Conservation (phyloP, 305 asterid species). For the Striga hermonthica region DNA sequence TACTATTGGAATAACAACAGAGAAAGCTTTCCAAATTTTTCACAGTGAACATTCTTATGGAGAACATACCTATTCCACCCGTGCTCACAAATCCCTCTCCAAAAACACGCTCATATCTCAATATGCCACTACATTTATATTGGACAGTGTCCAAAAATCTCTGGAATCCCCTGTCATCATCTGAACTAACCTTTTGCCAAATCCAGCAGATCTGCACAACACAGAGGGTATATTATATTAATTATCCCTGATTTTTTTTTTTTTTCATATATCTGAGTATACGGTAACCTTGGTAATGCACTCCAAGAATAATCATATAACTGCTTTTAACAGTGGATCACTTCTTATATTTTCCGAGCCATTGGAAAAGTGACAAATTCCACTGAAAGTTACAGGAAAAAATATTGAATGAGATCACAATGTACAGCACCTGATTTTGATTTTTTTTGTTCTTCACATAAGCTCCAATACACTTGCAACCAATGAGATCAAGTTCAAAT, state of each 20-base stretch:
- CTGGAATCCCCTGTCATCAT: conserved; percentile 79
- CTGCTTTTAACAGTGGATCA: neutral
- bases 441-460: conserved; percentile 85
- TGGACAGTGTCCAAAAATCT: conserved; percentile 91
- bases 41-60: neutral
- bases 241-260: neutral
- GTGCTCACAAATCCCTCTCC: conserved; percentile 97
- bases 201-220: conserved; percentile 83
- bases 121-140: conserved; percentile 78
- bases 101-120: conserved; percentile 90
- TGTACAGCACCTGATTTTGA: conserved; percentile 73
- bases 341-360: neutral
- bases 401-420: conserved; percentile 2
- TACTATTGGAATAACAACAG: too few relatives aligned
- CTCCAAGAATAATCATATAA: neutral
- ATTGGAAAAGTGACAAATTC: neutral
- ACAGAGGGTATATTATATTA: conserved; percentile 8
- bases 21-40: too few relatives aligned
- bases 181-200: conserved; percentile 80
- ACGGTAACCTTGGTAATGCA: neutral
- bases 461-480: conserved; percentile 93
- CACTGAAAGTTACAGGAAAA: neutral
- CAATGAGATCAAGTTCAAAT: conserved; percentile 71
- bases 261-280: neutral
- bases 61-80: conserved; percentile 78